Conservation (phyloP, 1,139 yeast species). For the Spathaspora jeffriesii region DNA sequence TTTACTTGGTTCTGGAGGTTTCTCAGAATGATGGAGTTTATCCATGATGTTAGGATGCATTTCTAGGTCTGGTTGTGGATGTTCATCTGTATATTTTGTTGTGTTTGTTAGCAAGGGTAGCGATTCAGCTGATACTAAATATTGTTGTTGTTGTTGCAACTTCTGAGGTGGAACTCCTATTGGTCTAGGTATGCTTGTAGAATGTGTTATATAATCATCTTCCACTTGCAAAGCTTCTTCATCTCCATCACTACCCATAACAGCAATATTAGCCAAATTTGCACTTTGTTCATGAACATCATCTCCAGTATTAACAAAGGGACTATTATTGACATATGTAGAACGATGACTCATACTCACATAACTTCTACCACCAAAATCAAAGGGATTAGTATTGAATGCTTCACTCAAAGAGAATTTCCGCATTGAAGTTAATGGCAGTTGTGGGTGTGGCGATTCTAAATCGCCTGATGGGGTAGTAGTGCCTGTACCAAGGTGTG, state of each 20-base stretch:
- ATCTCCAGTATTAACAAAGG: slow-evolving; percentile 45
- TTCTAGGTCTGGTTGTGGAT: not conserved
- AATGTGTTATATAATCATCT: not conserved
- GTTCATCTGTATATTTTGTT: slow-evolving; percentile 9
- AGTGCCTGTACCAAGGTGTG: not conserved
- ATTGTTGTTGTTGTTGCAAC: not conserved
- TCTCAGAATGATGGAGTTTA: slow-evolving; percentile 2
- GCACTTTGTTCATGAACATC: slow-evolving; percentile 68
- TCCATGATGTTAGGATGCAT: slow-evolving; percentile 1
- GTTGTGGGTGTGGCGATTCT: slow-evolving; percentile 1
- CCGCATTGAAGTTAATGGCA: slow-evolving; percentile 11
- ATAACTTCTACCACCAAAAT: slow-evolving; percentile 47
- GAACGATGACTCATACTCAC: slow-evolving; percentile 29
- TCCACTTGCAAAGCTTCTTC: slow-evolving; percentile 6
- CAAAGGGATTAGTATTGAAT: slow-evolving; percentile 28
- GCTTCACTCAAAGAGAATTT: slow-evolving; percentile 29
- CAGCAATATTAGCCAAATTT: slow-evolving; percentile 60
- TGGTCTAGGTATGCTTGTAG: slow-evolving; percentile 1
- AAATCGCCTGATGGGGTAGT: not conserved
- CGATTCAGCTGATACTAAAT: not conserved
- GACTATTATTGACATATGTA: slow-evolving; percentile 20
- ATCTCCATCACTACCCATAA: slow-evolving; percentile 32
- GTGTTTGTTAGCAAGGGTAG: slow-evolving; percentile 1
- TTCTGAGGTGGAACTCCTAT: not conserved
- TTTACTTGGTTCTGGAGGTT: slow-evolving; percentile 12